These are phyloP conservation scores for Termitomyces sp. DNA, from an alignment of 768 basidiomycete genomes.

Conservation along the genomic window DNA sequence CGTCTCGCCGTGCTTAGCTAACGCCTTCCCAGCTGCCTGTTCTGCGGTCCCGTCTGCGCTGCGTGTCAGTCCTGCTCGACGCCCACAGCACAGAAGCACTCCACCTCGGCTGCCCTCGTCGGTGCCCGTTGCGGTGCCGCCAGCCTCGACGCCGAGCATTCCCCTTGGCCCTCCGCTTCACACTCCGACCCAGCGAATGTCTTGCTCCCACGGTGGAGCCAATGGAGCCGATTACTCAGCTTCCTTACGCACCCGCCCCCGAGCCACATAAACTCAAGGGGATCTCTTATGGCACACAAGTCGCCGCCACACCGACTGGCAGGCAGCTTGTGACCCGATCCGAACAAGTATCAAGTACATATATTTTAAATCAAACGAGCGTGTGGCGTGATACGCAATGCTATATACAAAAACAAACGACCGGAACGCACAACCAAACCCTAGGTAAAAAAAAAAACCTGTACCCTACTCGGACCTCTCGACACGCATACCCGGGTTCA, in stretches of 20 bases:
- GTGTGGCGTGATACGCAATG: neutral
- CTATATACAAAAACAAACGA: neutral
- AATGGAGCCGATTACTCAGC: too few relatives aligned
- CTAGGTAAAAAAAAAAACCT: neutral
- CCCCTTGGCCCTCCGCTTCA: slow-evolving; percentile 28
- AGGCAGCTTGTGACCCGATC: too few relatives aligned
- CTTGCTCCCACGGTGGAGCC: too few relatives aligned
- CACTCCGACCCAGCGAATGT: slow-evolving; percentile 18
- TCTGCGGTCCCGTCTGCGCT: slow-evolving; percentile 2
- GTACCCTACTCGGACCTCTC: neutral
- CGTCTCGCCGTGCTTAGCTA: slow-evolving; percentile 29
- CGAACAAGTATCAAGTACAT: neutral
- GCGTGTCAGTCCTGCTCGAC: neutral
- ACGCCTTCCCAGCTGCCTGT: slow-evolving; percentile 16
- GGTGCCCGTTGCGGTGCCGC: slow-evolving; percentile 8
- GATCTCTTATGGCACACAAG: too few relatives aligned
- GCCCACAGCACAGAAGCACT: neutral
- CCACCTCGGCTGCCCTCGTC: slow-evolving; percentile 3
- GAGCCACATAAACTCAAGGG: too few relatives aligned
- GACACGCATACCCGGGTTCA: slow-evolving; percentile 61
- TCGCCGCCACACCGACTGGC: too few relatives aligned
- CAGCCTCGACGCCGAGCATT: slow-evolving; percentile 8
- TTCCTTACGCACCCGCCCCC: too few relatives aligned
- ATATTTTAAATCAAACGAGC: neutral
- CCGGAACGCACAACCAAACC: too few relatives aligned